These are phyloP conservation scores for Beauveria sp. DNA, from an alignment of 2,329 filamentous ascomycete genomes.

Conservation along the genomic window DNA sequence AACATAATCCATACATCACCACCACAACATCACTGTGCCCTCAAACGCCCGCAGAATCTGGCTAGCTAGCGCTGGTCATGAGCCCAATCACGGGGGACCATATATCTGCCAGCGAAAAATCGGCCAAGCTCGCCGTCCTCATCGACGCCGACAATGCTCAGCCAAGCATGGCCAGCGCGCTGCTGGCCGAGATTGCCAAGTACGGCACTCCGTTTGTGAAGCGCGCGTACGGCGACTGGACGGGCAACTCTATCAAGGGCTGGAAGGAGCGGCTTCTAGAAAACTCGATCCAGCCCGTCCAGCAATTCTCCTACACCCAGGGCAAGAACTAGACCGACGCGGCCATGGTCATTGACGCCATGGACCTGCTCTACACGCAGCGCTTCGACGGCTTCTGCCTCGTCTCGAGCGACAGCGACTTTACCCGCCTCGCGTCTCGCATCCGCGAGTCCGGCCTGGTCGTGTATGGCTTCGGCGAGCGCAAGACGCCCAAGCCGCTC, in stretches of 20 bases:
- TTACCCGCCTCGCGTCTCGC: slow-evolving; percentile 26
- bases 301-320: slow-evolving; percentile 28
- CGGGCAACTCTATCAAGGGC: slow-evolving; percentile 16
- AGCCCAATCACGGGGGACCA: background rate
- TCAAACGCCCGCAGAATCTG: too few relatives aligned
- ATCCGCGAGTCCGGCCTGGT: slow-evolving; percentile 25
- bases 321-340: slow-evolving; percentile 29
- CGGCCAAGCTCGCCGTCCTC: slow-evolving; percentile 23
- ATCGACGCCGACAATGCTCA: slow-evolving; percentile 28
- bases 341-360: slow-evolving; percentile 31
- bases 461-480: slow-evolving; percentile 28
- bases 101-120: background rate
- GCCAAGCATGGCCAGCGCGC: slow-evolving; percentile 12
- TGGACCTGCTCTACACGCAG: slow-evolving; percentile 28
- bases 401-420: slow-evolving; percentile 29
- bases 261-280: slow-evolving; percentile 26
- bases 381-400: slow-evolving; percentile 27
- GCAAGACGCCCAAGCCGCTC: slow-evolving; percentile 25
- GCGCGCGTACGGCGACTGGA: slow-evolving; percentile 30
- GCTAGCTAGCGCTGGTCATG: too few relatives aligned
- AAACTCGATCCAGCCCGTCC: slow-evolving; percentile 27
- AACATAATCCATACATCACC: too few relatives aligned
- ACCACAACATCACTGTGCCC: too few relatives aligned
- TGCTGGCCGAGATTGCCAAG: slow-evolving; percentile 26
- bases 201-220: slow-evolving; percentile 25